Evolutionary conservation across 2,329 filamentous ascomycete species (phyloP).

Genomic region (Exophiala spinifera): DNA sequence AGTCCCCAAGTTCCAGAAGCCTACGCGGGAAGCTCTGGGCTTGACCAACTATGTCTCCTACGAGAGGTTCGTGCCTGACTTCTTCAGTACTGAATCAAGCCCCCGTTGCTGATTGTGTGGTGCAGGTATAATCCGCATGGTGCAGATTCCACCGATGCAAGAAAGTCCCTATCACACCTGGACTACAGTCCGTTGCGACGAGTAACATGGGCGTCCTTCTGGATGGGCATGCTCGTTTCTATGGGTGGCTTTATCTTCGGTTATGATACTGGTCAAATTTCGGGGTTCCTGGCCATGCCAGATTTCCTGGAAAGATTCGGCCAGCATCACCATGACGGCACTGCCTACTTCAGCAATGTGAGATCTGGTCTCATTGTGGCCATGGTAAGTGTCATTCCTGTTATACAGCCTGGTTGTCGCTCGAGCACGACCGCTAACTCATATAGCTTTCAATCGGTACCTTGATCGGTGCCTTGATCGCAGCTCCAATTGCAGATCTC

Average conservation of each 20-base stretch:
- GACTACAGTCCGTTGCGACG: constrained; percentile 30
- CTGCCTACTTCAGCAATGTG: constrained; percentile 43
- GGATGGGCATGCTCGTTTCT: constrained; percentile 45
- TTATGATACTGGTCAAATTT: constrained; percentile 46
- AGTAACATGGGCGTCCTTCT: constrained; percentile 38
- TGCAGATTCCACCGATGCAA: constrained; percentile 18
- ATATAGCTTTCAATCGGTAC: constrained; percentile 66
- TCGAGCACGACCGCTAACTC: neutral
- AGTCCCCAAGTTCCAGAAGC: too few species aligned
- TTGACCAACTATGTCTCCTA: constrained; percentile 25
- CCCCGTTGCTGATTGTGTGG: neutral
- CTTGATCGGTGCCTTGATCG: constrained; percentile 65
- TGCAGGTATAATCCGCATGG: constrained; percentile 17
- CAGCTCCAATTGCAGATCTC: constrained; percentile 47
- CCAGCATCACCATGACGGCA: constrained; percentile 35
- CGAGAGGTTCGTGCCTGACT: constrained; percentile 13
- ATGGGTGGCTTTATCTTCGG: constrained; percentile 46
- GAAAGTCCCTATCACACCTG: constrained; percentile 25
- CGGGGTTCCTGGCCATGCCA: constrained; percentile 42
- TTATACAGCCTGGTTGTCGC: neutral
- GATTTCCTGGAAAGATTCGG: constrained; percentile 41
- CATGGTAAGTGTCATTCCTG: constrained; percentile 33
- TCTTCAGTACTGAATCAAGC: too few species aligned
- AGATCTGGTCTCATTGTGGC: constrained; percentile 43
- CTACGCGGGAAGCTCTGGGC: neutral